Conservation (phyloP, 2,329 filamentous ascomycete species). For the Ophiosphaerella herpotricha region DNA sequence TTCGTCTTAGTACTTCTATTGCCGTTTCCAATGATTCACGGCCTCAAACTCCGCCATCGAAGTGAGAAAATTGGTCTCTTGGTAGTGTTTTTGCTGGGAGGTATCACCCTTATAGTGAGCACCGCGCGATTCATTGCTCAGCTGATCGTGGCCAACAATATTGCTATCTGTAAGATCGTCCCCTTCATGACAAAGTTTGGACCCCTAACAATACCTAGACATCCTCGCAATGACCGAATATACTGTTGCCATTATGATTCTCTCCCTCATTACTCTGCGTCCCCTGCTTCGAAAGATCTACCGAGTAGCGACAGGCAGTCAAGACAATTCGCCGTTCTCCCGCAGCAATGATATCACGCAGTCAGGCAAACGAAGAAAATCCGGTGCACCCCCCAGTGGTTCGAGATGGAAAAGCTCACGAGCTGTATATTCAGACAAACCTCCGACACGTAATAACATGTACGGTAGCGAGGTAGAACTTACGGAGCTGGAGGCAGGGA, state of each 20-base stretch:
- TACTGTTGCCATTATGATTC: slow-evolving; percentile 7
- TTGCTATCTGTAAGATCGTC: slow-evolving; percentile 3
- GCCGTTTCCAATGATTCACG: slow-evolving; percentile 1
- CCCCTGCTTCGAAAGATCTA: slow-evolving; percentile 6
- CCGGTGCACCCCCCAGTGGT: background rate
- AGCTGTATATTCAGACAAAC: background rate
- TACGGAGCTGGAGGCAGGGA: slow-evolving; percentile 2
- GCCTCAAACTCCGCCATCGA: background rate
- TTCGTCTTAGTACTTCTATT: slow-evolving; percentile 1
- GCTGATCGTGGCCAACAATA: slow-evolving; percentile 5
- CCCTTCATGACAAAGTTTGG: background rate
- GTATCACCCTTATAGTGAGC: slow-evolving; percentile 4
- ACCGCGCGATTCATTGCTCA: slow-evolving; percentile 3
- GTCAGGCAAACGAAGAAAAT: slow-evolving; percentile 1
- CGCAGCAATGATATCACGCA: background rate
- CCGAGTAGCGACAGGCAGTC: background rate
- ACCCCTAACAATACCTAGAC: slow-evolving; percentile 1
- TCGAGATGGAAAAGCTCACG: background rate
- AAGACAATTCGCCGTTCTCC: background rate
- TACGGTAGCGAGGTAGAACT: slow-evolving; percentile 8
- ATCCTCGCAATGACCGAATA: slow-evolving; percentile 9
- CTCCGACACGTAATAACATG: background rate
- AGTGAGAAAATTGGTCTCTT: slow-evolving; percentile 5
- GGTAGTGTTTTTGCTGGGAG: slow-evolving; percentile 6
- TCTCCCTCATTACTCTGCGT: slow-evolving; percentile 7